A percentile compares a stretch with the other conserved stretches of the same genome.
These are phyloP conservation scores for Dactylellina cionopaga DNA, from an alignment of 2,329 filamentous ascomycete genomes.

Conservation along the genomic window DNA sequence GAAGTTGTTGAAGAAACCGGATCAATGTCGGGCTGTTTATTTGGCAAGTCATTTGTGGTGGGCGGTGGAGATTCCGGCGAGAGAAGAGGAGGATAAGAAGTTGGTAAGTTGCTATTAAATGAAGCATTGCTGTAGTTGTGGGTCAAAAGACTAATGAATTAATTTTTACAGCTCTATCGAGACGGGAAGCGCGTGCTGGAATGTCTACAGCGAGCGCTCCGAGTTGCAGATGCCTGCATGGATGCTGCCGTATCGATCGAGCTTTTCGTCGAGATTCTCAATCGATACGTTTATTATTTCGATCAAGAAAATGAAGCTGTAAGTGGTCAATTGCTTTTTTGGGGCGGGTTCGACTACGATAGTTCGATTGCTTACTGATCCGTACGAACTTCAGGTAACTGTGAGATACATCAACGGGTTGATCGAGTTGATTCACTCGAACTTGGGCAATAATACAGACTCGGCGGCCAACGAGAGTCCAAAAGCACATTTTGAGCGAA, in stretches of 20 bases:
- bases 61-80: constrained; percentile 82
- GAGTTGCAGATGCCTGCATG: constrained; percentile 98
- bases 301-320: constrained; percentile 98
- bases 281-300: constrained; percentile 99
- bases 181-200: constrained; percentile 97
- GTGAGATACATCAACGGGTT: constrained; percentile 98
- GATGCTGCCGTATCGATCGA: constrained; percentile 84
- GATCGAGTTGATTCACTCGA: constrained; percentile 97
- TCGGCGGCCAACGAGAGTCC: constrained; percentile 86
- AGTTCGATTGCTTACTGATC: constrained; percentile 54
- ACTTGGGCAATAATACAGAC: constrained; percentile 85
- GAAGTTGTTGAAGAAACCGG: constrained; percentile 95
- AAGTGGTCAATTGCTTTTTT: constrained; percentile 58
- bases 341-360: neutral
- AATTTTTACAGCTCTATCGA: constrained; percentile 77
- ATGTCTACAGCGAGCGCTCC: constrained; percentile 91
- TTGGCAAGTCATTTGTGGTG: constrained; percentile 97
- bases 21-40: constrained; percentile 96
- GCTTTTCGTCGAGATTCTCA: constrained; percentile 96
- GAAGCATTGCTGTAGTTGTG: neutral
- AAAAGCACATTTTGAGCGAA: constrained; percentile 92
- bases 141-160: constrained; percentile 54
- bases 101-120: constrained; percentile 68
- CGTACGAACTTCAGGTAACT: constrained; percentile 70
- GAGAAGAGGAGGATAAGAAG: constrained; percentile 82